These are phyloP conservation scores for Penicillium canariense DNA, from an alignment of 495 filamentous ascomycete species.

Conservation along the genomic window DNA sequence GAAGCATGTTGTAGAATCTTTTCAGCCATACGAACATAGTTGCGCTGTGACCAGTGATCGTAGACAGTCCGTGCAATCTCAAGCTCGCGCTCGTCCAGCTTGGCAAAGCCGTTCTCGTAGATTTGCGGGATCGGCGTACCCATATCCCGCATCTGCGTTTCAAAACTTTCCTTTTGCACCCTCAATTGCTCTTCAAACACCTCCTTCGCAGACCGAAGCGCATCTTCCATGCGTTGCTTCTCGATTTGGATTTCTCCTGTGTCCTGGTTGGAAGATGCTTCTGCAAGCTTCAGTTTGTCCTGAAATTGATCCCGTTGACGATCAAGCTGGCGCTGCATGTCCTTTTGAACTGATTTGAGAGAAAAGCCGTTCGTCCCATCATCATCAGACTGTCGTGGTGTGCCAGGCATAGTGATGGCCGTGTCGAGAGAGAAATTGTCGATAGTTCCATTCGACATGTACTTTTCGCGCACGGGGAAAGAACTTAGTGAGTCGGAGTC, in stretches of 20 bases:
- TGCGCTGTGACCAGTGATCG: constrained; percentile 76
- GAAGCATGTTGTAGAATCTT: constrained; percentile 83
- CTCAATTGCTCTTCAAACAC: constrained; percentile 82
- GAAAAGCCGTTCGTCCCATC: constrained; percentile 58
- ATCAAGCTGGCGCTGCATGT: constrained; percentile 86
- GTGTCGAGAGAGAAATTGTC: constrained; percentile 98
- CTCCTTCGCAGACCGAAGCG: constrained; percentile 70
- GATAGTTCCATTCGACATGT: constrained; percentile 90
- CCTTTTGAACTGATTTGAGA: constrained; percentile 72
- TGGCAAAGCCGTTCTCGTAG: constrained; percentile 52
- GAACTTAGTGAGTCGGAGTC: constrained; percentile 88
- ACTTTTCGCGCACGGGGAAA: constrained; percentile 89
- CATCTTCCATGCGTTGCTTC: constrained; percentile 84
- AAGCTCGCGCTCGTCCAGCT: constrained; percentile 67
- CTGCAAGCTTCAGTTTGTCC: constrained; percentile 74
- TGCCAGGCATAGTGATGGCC: constrained; percentile 87
- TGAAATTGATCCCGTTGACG: constrained; percentile 79
- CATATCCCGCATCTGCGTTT: constrained; percentile 63
- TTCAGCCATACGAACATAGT: constrained; percentile 94
- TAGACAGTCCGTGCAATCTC: constrained; percentile 62
- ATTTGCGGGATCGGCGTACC: constrained; percentile 50
- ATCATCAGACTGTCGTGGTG: constrained; percentile 69
- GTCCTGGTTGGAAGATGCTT: constrained; percentile 70
- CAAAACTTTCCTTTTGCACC: constrained; percentile 72
- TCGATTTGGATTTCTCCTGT: constrained; percentile 82